A percentile compares a stretch with the other conserved stretches of the same genome.
phyloP scores from a whole-genome alignment of 1,139 yeast species.

The Waltiozyma sp. region DNA sequence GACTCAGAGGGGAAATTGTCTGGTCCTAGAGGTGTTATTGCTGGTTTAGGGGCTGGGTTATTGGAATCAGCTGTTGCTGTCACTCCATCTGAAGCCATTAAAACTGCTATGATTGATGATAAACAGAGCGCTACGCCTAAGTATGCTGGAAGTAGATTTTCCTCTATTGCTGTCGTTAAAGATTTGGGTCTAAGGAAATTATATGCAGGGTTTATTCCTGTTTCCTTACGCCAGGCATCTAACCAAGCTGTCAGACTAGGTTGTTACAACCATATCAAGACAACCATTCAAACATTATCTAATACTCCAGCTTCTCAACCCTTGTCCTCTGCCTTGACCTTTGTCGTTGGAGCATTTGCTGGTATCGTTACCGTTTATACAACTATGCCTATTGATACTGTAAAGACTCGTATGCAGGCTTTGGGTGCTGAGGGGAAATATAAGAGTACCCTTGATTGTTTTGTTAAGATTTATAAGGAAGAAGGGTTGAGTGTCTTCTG shows the following conservation, averaged over 20 bases:
- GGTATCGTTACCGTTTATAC: slow-evolving; percentile 90
- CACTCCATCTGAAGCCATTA: slow-evolving; percentile 94
- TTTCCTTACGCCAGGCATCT: slow-evolving; percentile 89
- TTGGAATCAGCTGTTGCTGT: slow-evolving; percentile 88
- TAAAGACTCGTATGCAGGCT: slow-evolving; percentile 96
- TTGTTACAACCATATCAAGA: slow-evolving; percentile 80
- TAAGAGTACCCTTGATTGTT: slow-evolving; percentile 71
- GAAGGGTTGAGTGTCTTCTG: slow-evolving; percentile 92
- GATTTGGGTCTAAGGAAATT: slow-evolving; percentile 80
- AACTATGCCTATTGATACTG: slow-evolving; percentile 97
- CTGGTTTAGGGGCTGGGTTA: slow-evolving; percentile 94
- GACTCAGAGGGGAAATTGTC: slow-evolving; percentile 82
- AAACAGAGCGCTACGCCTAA: slow-evolving; percentile 65
- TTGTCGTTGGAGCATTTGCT: slow-evolving; percentile 84
- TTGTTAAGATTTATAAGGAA: slow-evolving; percentile 63
- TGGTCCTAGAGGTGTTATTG: slow-evolving; percentile 84
- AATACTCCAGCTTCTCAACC: slow-evolving; percentile 62
- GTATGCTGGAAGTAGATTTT: slow-evolving; percentile 35
- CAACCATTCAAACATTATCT: slow-evolving; percentile 63
- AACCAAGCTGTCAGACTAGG: slow-evolving; percentile 93
- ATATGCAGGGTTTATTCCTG: slow-evolving; percentile 86
- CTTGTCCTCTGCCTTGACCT: slow-evolving; percentile 68
- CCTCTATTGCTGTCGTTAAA: slow-evolving; percentile 43
- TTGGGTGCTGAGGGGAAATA: slow-evolving; percentile 68
- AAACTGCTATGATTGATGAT: slow-evolving; percentile 92